Base-by-base conservation (phyloP, 179 eudicot genomes). In the Vitellaria paradoxa region DNA sequence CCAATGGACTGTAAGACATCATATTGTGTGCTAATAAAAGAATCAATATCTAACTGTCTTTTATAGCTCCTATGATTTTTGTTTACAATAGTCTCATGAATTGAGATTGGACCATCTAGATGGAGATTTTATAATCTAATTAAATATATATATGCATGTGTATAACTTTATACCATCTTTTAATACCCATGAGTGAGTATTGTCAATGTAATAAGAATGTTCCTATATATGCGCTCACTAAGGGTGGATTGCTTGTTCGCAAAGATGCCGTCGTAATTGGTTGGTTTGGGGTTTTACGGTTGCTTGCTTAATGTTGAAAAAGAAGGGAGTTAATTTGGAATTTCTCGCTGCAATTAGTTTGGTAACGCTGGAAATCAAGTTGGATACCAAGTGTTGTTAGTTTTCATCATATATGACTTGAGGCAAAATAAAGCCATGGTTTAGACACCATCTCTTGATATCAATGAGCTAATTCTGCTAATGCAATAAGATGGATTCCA, bases 211-310 rank as follows among this genome's bases (percentile, higher is more conserved):
- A 67, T 40, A 18, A 50, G 15, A 7, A 15, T 13, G 9, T 67
- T n/a, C 70, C 14, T 26, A 4, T 65, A 30, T 30, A 10, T 30
- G 37, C 11, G 11, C 68, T 24, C 14, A 4, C 18, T 4, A 1
- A 50, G 55, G 55, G 55, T 64, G 37, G 68, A 67, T 18, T 42
- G 23, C 6, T 45, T 47, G 65, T 23, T 60, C 30, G 65, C 59
- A 37, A n/a, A 73, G 59, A 11, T 59, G 37, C 76, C 20, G 11
- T 73, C 17, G 45, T 73, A 56, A 42, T 42, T 74, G 68, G 53
- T 15, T 15, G 45, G 63, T 13, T 26, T 26, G 20, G 68, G 4
- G 47, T 18, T 37, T 73, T 30, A 42, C 0, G 23, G 55, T 60
- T 60, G 37, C 76, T 74, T 60, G 42, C 24, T 67, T 42, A 40